Evolutionary conservation across 139 green algal genomes (phyloP).

Genomic region (Medakamo hakoo): DNA sequence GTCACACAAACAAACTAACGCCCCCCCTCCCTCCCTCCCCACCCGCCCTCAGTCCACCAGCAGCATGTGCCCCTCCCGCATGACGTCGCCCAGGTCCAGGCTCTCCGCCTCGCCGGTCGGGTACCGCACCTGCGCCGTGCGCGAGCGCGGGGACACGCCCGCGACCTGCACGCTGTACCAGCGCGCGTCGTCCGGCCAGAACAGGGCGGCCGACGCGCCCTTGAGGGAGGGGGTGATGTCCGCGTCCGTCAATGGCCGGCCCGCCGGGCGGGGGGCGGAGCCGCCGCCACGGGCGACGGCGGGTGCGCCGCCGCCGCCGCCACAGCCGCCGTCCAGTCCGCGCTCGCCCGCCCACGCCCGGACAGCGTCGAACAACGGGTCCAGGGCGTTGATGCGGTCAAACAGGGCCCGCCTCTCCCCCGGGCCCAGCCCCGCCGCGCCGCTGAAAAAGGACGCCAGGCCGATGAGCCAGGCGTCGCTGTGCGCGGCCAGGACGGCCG

Average conservation of each 20-base stretch:
- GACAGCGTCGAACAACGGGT: background rate
- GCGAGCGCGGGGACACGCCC: background rate
- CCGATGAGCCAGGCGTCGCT: background rate
- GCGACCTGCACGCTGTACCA: background rate
- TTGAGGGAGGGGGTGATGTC: background rate
- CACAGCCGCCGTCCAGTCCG: background rate
- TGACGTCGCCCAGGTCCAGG: background rate
- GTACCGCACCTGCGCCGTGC: background rate
- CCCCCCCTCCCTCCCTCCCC: background rate
- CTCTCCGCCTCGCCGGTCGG: background rate
- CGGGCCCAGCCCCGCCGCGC: background rate
- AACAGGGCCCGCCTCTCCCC: background rate
- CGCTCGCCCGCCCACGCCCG: background rate
- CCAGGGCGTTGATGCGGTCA: background rate
- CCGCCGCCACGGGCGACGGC: background rate
- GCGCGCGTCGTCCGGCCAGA: background rate
- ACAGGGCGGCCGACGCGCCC: background rate
- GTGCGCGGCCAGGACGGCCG: background rate
- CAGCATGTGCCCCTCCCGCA: background rate
- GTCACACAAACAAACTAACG: background rate
- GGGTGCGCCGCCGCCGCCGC: too few relatives aligned
- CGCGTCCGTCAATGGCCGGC: background rate
- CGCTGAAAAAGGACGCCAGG: background rate
- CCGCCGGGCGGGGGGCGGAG: background rate
- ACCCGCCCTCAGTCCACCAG: too few relatives aligned